Base-by-base conservation (phyloP, 371 early-diverging fungal genomes). In the Gilbertella persicaria region DNA sequence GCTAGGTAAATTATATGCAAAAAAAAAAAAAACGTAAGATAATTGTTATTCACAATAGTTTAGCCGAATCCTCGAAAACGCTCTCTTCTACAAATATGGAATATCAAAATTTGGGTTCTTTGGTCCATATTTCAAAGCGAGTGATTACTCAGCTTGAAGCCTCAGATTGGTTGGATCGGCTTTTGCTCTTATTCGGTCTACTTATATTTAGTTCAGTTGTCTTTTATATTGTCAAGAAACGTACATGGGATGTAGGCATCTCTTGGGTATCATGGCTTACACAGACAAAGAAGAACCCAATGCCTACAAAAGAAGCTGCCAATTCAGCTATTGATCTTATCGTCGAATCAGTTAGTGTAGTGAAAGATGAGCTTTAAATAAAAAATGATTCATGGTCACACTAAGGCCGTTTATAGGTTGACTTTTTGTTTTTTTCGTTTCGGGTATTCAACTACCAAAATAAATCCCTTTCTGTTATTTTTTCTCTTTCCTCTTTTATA, bases 111-210 rank as follows among this genome's bases (percentile, higher is more conserved):
- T 73, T 85, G 55, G 73, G 77, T n/a, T 74, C 81, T 0, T 62
- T 88, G 7, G 52, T 88, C 24, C 75, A 73, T 20, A 74, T 82
- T 10, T 86, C 88, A 13, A 83, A 82, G 61, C 70, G 77, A 35
- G 59, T 88, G 21, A 78, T 90, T 35, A 79, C 85, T 17, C 82
- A 85, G 53, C 64, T 90, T n/a, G 84, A 86, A 53, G 75, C 80
- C 19, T 80, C 85, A 19, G 90, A 90, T 46, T 86, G 84, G 85
- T 80, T 80, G 4, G 90, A 90, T 55, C 66, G 87, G 30, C 61
- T 90, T 13, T 55, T 85, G 42, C 78, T 90, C 19, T 56, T 81
- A 5, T 78, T 86, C 55, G 90, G 88, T 2, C 53, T 87, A 19
- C 23, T 81, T 2, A 71, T 90, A 1, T 90, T 90, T 58, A 44